Evolutionary conservation across 2,329 filamentous ascomycete species (phyloP).

Genomic region (Fusarium palustre): DNA sequence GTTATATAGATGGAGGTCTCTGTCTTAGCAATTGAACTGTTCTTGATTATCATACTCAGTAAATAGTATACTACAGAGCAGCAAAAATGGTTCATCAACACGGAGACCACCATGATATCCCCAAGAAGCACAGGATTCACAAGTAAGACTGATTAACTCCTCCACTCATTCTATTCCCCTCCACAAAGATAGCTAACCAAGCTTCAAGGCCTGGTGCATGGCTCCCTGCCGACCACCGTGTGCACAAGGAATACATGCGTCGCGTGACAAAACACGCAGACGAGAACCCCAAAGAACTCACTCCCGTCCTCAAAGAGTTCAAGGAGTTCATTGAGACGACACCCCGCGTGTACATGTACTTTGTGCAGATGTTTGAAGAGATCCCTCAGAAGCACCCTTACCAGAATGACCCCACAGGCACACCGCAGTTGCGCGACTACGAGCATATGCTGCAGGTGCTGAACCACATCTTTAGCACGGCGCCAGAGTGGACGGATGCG

Average conservation of each 20-base stretch:
- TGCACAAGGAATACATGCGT: constrained; percentile 73
- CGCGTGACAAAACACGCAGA: constrained; percentile 67
- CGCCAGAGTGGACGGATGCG: constrained; percentile 65
- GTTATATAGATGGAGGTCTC: not conserved
- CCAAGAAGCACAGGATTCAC: constrained; percentile 58
- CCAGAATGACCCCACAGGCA: constrained; percentile 69
- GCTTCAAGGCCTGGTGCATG: constrained; percentile 64
- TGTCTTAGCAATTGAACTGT: not conserved
- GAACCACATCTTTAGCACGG: constrained; percentile 67
- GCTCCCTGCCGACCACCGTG: constrained; percentile 72
- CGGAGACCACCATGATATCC: constrained; percentile 64
- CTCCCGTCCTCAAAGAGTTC: constrained; percentile 73
- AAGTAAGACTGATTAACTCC: constrained; percentile 54
- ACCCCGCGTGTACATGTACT: constrained; percentile 73
- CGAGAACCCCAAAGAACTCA: constrained; percentile 61
- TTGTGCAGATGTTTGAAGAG: constrained; percentile 75
- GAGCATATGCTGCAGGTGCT: constrained; percentile 74
- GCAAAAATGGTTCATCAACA: constrained; percentile 62
- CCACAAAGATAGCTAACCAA: constrained; percentile 1
- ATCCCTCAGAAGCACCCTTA: constrained; percentile 72
- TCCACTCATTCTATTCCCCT: not conserved
- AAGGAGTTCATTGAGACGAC: constrained; percentile 73
- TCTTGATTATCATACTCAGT: not conserved
- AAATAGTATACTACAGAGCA: not conserved
- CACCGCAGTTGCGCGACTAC: constrained; percentile 73